Base-by-base conservation (phyloP, 768 basidiomycete species). In the Kwoniella heveanensis region DNA sequence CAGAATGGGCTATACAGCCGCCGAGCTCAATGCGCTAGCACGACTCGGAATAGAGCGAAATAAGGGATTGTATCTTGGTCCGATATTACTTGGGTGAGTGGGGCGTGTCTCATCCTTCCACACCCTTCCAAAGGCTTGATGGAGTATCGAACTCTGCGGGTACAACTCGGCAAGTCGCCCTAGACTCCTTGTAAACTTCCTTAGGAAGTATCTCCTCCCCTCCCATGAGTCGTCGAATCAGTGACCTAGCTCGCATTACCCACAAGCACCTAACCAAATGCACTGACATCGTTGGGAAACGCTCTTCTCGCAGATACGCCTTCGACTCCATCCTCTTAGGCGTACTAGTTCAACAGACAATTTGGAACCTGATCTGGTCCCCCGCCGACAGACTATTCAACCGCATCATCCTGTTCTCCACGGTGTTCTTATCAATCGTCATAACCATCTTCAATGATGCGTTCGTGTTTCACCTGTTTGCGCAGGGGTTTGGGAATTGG, bases 401-500 rank as follows among this genome's bases (percentile, higher is more conserved):
- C 48, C n/a, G 50, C 12, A 46, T 64, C 19, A 57, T 64, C 24
- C 17, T 64, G 12, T 39, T 57, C 26, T 24, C 49, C 6, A 22
- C 21, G 6, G 56, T 64, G 1, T 10, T 57, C 1, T 32, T 64
- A 17, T 44, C 55, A 17, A 29, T 52, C 2, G 22, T 27, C 12
- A 55, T 32, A 15, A 64, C 55, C 10, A 30, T 64, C 9, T 57
- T 51, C 36, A 64, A 57, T 30, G 36, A 51, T 26, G 29, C 29
- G 15, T 51, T 48, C 19, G 19, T 57, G 12, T 64, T 64, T 47
- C 54, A 64, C 39, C 8, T 15, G 22, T 64, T 64, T 25, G 62
- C 51, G 13, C 39, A 39, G 29, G 62, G 62, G 9, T 64, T 64
- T 49, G 62, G 62, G 9, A 48, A 57, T 39, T 64, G 62, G 62